Evolutionary conservation across 371 early-diverging fungal genomes (phyloP), one percentile per base, ranked within the genome.

Genomic region (Vairimorpha necatrix): DNA sequence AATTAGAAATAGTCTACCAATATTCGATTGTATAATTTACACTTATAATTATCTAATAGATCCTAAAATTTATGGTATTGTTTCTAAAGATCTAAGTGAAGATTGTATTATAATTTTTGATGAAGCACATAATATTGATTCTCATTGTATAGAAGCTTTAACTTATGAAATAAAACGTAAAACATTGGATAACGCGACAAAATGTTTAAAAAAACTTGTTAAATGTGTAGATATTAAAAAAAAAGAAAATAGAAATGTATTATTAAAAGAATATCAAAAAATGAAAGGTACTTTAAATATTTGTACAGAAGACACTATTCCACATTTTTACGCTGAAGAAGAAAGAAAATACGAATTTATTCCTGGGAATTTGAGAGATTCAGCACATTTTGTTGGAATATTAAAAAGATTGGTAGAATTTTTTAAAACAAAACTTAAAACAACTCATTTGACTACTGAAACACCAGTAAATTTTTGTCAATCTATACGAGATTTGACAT

Each of bases 101-200:
- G 92, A 97, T 72, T 88, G 90, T 67, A 94, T 98, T 68, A 92
- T 99, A 4, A 93, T 99, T 2, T 98, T 99, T 88, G 99, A 99
- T 86, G 98, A 99, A 82, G 98, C 98, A 1, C 98, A 99, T 87
- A 98, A 98, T 82, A 98, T 99, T 71, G 95, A 93, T 89, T 87
- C 46, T 34, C 69, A 78, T 36, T 98, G 98, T 84, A 94, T 97
- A 48, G 99, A 99, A 73, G 90, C 94, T 1, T 82, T 98, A 54
- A 92, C 93, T 76, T 89, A 96, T 69, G 94, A 96, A 81, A 86
- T 99, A 24, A 92, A 89, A 30, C 86, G 93, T 56, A 91, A 90
- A 11, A 90, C 90, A 58, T 85, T 99, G 69, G 96, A 97, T 7
- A 48, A 30, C 33, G 65, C 82, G 18, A 54, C 92, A 2, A 87